These are phyloP conservation scores for Trichocomaceae sp. DNA, from an alignment of 2,329 filamentous ascomycete species.

Conservation along the genomic window DNA sequence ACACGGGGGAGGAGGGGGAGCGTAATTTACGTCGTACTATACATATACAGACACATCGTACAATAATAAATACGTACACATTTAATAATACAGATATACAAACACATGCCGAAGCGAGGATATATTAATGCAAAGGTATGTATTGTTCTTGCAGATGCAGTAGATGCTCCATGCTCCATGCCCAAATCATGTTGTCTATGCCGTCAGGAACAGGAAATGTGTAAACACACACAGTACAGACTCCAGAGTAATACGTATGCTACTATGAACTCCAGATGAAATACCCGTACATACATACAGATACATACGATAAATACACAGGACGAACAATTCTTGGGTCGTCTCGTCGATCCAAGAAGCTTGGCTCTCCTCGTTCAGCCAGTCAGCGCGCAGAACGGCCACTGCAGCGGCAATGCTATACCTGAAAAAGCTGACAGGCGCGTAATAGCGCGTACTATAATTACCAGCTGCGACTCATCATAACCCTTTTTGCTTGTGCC, in stretches of 20 bases:
- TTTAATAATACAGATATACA: too few relatives aligned
- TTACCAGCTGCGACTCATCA: neutral
- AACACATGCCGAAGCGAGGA: neutral
- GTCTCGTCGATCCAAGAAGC: constrained; percentile 7
- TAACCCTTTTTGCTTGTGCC: neutral
- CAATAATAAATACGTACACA: neutral
- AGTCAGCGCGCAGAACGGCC: too few relatives aligned
- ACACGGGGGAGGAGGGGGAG: constrained; percentile 10
- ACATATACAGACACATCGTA: neutral
- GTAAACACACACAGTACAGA: too few relatives aligned
- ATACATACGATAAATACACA: neutral
- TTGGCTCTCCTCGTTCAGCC: neutral
- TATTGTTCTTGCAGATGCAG: too few relatives aligned
- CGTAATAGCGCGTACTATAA: too few relatives aligned
- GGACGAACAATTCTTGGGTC: neutral
- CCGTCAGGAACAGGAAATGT: too few relatives aligned
- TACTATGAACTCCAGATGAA: too few relatives aligned
- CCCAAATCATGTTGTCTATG: too few relatives aligned
- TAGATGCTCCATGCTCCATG: too few relatives aligned
- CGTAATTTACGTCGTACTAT: neutral
- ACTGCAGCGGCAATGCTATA: too few relatives aligned
- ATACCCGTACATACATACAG: neutral
- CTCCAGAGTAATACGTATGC: too few relatives aligned
- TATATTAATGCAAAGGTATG: neutral
- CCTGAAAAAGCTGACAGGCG: too few relatives aligned